Conservation (phyloP, 2,329 filamentous ascomycete genomes). For the Beauveria scarabaeidicola region DNA sequence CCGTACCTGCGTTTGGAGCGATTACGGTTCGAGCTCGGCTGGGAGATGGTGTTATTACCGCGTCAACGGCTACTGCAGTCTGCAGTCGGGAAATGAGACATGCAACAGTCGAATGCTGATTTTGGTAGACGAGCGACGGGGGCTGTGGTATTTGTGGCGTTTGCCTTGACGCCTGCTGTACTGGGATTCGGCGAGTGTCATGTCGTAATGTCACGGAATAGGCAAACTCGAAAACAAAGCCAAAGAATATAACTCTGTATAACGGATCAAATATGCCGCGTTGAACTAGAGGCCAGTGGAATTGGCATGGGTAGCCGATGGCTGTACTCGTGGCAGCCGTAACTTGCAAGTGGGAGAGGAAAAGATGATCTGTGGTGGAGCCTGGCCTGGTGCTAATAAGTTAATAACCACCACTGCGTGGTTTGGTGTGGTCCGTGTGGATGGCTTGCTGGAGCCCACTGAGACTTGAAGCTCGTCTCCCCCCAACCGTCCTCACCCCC, state of each 20-base stretch:
- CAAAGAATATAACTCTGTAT: not conserved
- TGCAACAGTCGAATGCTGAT: not conserved
- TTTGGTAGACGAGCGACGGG: not conserved
- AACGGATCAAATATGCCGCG: not conserved
- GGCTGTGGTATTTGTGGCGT: conserved; percentile 1
- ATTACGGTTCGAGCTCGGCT: conserved; percentile 11
- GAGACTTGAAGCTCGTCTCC: not conserved
- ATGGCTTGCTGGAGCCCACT: not conserved
- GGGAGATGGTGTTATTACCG: conserved; percentile 2
- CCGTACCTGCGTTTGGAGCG: not conserved
- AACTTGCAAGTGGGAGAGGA: not conserved
- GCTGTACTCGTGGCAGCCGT: not conserved
- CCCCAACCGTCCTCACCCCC: conserved; percentile 2
- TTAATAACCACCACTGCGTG: not conserved
- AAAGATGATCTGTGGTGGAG: not conserved
- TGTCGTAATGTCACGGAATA: not conserved
- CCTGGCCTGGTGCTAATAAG: too few species aligned
- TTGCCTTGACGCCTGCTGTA: not conserved
- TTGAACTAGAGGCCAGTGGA: not conserved
- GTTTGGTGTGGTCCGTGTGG: too few species aligned
- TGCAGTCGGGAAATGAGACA: conserved; percentile 4
- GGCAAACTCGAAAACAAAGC: not conserved
- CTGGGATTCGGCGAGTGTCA: not conserved
- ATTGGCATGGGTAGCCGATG: not conserved
- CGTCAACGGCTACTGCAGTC: not conserved